phyloP scores from a whole-genome alignment of 2,329 filamentous ascomycete species.

The Botrytis tulipae region DNA sequence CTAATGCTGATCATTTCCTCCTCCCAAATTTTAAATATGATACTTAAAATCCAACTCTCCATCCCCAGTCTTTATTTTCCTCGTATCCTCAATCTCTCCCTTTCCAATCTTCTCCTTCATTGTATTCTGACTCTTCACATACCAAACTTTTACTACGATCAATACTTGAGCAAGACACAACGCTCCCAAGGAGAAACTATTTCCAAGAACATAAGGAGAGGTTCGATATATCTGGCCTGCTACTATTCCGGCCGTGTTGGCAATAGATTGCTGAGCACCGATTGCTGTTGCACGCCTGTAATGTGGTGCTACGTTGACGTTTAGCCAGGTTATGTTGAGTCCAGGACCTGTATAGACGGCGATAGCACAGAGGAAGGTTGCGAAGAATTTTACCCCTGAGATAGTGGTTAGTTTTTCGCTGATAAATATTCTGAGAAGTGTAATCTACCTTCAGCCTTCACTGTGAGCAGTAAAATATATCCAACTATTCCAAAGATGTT shows the following conservation, averaged over 20 bases:
- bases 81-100: conserved; percentile 45
- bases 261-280: conserved; percentile 47
- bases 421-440: neutral
- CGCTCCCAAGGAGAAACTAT: conserved; percentile 30
- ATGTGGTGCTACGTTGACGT: conserved; percentile 47
- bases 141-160: conserved; percentile 44
- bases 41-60: conserved; percentile 49
- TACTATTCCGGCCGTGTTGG: conserved; percentile 48
- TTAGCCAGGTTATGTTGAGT: conserved; percentile 48
- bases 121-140: conserved; percentile 44
- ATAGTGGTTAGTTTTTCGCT: neutral
- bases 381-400: conserved; percentile 44
- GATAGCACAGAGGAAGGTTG: conserved; percentile 48
- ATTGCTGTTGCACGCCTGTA: conserved; percentile 48
- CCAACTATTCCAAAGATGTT: conserved; percentile 49
- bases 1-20: neutral
- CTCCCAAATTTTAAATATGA: conserved; percentile 35
- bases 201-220: conserved; percentile 31
- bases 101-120: conserved; percentile 42
- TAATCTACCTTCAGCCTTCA: conserved; percentile 43
- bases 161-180: conserved; percentile 33
- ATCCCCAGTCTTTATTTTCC: conserved; percentile 48
- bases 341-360: conserved; percentile 50
- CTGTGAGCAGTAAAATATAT: conserved; percentile 48
- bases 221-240: conserved; percentile 32